Base-by-base conservation (phyloP, 176 grass and related monocot genomes). In the Rhynchospora breviuscula region DNA sequence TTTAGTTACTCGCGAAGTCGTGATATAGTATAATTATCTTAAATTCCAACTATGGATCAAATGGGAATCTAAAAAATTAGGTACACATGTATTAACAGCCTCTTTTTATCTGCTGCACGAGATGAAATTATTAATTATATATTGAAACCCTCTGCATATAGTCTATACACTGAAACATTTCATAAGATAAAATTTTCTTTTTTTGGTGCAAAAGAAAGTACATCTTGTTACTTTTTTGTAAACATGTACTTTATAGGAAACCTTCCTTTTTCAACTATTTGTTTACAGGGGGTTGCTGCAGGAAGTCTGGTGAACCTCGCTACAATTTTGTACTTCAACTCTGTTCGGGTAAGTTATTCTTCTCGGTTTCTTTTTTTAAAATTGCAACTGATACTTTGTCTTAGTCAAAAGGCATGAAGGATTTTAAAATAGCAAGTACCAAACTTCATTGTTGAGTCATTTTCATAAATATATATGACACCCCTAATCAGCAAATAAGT, bases 251-350 rank as follows among this genome's bases (percentile, higher is more conserved):
- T 67, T 17, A 25, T 89, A 13, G n/a, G n/a, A 86, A 91, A 85
- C 43, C 10, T 5, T 84, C 80, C 9, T 72, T 67, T 81, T 15
- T 84, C 1, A 48, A 14, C 18, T 79, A 54, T 47, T 62, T 23
- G 61, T 84, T 67, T 51, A 44, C 83, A 99, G 96, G 96, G 90
- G 76, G 51, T 95, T 86, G 89, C 91, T 72, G 91, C 96, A 63
- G 96, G 96, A 62, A 99, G 91, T 84, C 90, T 95, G 85, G 85
- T 93, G 63, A 99, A 99, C 89, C 84, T 99, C 4, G 93, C 89
- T 77, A 93, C 96, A 63, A 65, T 95, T 87, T 82, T 99, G 21
- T 83, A 99, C 81, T 79, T 99, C 86, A 99, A 93, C 90, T 93
- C 92, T 0, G 81, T 99, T 57, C 85, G 91, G 58, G 96, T 99